phyloP scores from a whole-genome alignment of 2,329 filamentous ascomycete genomes.

The Gremmenia infestans region DNA sequence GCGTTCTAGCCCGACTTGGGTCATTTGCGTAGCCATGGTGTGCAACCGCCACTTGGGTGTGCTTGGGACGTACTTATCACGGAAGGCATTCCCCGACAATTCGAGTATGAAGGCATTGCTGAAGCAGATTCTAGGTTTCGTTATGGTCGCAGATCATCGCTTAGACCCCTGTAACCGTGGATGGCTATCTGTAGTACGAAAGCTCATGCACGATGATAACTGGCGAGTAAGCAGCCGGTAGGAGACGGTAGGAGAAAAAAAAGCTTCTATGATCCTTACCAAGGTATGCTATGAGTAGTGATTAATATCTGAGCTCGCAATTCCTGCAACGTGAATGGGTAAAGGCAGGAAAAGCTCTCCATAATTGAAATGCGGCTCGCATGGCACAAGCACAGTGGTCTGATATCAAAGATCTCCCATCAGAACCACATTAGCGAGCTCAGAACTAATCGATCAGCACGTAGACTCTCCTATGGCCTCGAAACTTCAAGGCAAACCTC shows the following conservation, averaged over 20 bases:
- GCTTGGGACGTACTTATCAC: slow-evolving; percentile 4
- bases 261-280: slow-evolving; percentile 16
- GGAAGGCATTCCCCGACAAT: slow-evolving; percentile 14
- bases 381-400: slow-evolving; percentile 6
- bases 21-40: slow-evolving; percentile 8
- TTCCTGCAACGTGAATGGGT: slow-evolving; percentile 6
- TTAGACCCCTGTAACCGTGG: slow-evolving; percentile 18
- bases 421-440: neutral
- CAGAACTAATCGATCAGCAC: neutral
- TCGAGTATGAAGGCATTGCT: slow-evolving; percentile 24
- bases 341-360: slow-evolving; percentile 9
- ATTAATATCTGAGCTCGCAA: neutral
- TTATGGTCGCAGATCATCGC: slow-evolving; percentile 28
- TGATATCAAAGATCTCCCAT: neutral
- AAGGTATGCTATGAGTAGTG: neutral
- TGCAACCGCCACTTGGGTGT: slow-evolving; percentile 6
- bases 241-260: slow-evolving; percentile 2
- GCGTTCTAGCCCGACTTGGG: slow-evolving; percentile 10
- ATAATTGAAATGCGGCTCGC: neutral
- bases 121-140: slow-evolving; percentile 28
- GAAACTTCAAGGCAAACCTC: neutral
- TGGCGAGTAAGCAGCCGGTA: slow-evolving; percentile 9
- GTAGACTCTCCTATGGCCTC: neutral
- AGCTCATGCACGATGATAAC: slow-evolving; percentile 17
- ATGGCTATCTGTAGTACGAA: neutral